phyloP scores from a whole-genome alignment of 2,329 filamentous ascomycete genomes.

The Fusarium falciforme region DNA sequence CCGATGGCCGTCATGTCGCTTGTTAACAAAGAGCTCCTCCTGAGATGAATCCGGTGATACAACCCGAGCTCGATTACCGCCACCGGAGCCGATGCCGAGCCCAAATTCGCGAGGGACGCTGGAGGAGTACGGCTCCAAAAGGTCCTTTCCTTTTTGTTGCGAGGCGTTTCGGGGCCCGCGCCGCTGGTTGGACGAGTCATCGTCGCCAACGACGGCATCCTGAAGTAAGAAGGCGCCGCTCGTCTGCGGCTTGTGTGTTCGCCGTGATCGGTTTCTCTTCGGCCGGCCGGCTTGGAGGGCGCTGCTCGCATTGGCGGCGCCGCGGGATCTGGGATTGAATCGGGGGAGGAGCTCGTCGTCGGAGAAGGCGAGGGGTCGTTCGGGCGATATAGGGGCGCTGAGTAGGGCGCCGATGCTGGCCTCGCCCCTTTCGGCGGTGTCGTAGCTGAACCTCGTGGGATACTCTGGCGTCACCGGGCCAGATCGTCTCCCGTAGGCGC shows the following conservation, averaged over 20 bases:
- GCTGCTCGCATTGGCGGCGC: slow-evolving; percentile 22
- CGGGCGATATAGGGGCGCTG: slow-evolving; percentile 34
- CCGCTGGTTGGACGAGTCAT: slow-evolving; percentile 47
- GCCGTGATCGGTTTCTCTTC: slow-evolving; percentile 41
- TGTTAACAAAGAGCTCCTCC: slow-evolving; percentile 40
- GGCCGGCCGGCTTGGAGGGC: slow-evolving; percentile 36
- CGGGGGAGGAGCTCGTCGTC: slow-evolving; percentile 44
- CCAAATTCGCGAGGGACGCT: slow-evolving; percentile 30
- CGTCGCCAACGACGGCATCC: slow-evolving; percentile 53
- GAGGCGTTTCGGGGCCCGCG: slow-evolving; percentile 40
- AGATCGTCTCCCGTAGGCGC: slow-evolving; percentile 41
- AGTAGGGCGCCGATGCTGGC: slow-evolving; percentile 42
- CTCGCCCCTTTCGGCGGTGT: slow-evolving; percentile 38
- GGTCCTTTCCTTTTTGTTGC: slow-evolving; percentile 36
- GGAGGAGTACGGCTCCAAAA: slow-evolving; percentile 23
- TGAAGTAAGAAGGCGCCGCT: slow-evolving; percentile 64
- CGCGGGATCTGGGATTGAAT: slow-evolving; percentile 32
- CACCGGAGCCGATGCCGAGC: slow-evolving; percentile 32
- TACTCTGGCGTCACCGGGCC: slow-evolving; percentile 41
- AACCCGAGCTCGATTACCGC: slow-evolving; percentile 33
- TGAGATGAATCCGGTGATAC: slow-evolving; percentile 44
- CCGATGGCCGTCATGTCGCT: slow-evolving; percentile 31
- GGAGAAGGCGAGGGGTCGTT: slow-evolving; percentile 44
- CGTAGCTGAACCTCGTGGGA: slow-evolving; percentile 44
- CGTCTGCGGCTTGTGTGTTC: slow-evolving; percentile 56